Percentiles rank a stretch among this genome's conserved stretches.
These are phyloP conservation scores for Fusarium sp. DNA, from an alignment of 2,329 filamentous ascomycete species.

Conservation along the genomic window DNA sequence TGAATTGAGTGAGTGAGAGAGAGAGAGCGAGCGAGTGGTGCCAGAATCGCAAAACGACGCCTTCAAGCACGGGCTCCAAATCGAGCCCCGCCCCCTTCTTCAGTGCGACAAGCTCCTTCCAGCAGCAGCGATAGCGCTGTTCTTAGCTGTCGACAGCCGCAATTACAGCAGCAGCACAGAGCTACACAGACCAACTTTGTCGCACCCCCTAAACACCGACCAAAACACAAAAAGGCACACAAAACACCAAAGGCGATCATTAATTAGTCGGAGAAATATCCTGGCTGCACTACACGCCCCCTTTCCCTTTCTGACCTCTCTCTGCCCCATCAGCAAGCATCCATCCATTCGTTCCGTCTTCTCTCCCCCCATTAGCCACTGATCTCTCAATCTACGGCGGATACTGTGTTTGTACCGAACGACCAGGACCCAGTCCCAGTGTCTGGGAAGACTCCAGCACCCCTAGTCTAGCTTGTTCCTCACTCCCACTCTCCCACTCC, in stretches of 20 bases:
- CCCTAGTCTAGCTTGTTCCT: constrained; percentile 24
- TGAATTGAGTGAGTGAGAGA: not conserved
- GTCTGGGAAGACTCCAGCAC: constrained; percentile 18
- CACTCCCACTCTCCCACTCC: not conserved
- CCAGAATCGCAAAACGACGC: not conserved
- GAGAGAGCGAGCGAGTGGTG: not conserved
- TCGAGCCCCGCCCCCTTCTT: not conserved
- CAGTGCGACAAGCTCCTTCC: constrained; percentile 6
- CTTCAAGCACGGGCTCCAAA: constrained; percentile 2
- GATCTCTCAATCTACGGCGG: constrained; percentile 12
- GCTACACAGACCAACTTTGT: not conserved
- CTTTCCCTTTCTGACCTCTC: constrained; percentile 9
- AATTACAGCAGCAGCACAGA: not conserved
- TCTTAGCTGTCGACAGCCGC: not conserved
- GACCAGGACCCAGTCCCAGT: constrained; percentile 11
- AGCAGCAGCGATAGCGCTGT: not conserved
- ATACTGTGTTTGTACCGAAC: not conserved
- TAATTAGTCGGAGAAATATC: constrained; percentile 39
- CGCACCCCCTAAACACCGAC: constrained; percentile 8
- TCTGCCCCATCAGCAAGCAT: constrained; percentile 2
- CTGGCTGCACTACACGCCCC: constrained; percentile 20
- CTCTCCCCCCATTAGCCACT: constrained; percentile 11
- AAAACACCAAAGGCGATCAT: constrained; percentile 30
- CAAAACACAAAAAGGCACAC: constrained; percentile 9
- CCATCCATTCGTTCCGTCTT: constrained; percentile 9